Conservation (phyloP, 2,329 filamentous ascomycete species). For the Fusarium sp. region DNA sequence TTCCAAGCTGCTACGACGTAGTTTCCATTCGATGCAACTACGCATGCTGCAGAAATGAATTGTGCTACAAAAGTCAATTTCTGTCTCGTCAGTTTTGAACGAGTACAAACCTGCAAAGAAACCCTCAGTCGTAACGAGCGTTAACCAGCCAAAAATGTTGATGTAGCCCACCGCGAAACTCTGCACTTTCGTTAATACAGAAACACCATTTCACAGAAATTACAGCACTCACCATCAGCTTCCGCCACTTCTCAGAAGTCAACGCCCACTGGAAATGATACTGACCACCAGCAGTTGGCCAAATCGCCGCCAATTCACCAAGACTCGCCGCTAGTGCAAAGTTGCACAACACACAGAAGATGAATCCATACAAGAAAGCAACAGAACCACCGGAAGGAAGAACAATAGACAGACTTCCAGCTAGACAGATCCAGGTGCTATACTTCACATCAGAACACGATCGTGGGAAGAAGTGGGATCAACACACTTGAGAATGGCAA, state of each 20-base stretch:
- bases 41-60: slow-evolving; percentile 56
- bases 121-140: slow-evolving; percentile 55
- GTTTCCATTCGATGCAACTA: slow-evolving; percentile 52
- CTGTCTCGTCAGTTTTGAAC: fast-evolving
- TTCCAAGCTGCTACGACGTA: slow-evolving; percentile 53
- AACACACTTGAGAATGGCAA: slow-evolving; percentile 55
- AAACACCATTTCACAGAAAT: fast-evolving
- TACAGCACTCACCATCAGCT: slow-evolving; percentile 45
- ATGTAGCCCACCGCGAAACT: slow-evolving; percentile 57
- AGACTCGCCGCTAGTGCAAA: slow-evolving; percentile 55
- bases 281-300: slow-evolving; percentile 59
- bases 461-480: neutral
- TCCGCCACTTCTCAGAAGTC: slow-evolving; percentile 53
- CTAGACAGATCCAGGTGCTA: slow-evolving; percentile 51
- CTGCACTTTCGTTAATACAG: slow-evolving; percentile 28
- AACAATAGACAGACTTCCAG: slow-evolving; percentile 55
- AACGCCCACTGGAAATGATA: slow-evolving; percentile 58
- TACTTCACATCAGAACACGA: neutral
- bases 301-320: slow-evolving; percentile 57
- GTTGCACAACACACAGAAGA: slow-evolving; percentile 59
- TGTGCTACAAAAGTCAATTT: slow-evolving; percentile 47
- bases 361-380: slow-evolving; percentile 57
- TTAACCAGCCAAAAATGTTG: slow-evolving; percentile 59
- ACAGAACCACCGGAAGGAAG: slow-evolving; percentile 56
- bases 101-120: slow-evolving; percentile 53